Evolutionary conservation across 2,329 filamentous ascomycete species (phyloP).

Genomic region (Cordyceps cicadae): DNA sequence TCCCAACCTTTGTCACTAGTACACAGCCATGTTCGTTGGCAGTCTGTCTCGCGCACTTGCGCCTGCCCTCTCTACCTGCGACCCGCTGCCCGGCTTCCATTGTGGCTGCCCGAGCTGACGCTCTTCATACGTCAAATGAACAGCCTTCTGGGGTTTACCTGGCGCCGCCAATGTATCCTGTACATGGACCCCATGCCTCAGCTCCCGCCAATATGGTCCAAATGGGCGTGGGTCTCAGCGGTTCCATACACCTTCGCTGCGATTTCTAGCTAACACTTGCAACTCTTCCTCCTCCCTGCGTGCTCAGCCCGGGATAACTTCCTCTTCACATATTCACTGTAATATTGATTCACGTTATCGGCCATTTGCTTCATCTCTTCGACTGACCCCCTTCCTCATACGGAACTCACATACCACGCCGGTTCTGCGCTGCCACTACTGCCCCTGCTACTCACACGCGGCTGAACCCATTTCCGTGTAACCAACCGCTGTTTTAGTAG

Average conservation of each 20-base stretch:
- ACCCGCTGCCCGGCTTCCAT: not conserved
- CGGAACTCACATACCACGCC: not conserved
- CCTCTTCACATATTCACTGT: not conserved
- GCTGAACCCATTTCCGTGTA: constrained; percentile 3
- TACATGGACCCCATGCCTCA: constrained; percentile 2
- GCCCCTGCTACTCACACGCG: constrained; percentile 8
- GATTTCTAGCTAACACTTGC: constrained; percentile 3
- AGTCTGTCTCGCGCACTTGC: not conserved
- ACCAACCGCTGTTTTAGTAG: constrained; percentile 4
- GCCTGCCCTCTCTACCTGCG: not conserved
- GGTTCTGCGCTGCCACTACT: not conserved
- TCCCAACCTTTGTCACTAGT: constrained; percentile 4
- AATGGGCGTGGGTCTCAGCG: constrained; percentile 7
- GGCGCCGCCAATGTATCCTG: constrained; percentile 9
- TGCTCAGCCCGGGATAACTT: not conserved
- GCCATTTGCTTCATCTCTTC: not conserved
- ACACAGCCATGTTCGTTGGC: constrained; percentile 11
- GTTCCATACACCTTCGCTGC: constrained; percentile 8
- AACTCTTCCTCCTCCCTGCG: constrained; percentile 1
- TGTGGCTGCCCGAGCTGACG: constrained; percentile 8
- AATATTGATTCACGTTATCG: not conserved
- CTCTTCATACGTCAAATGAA: not conserved
- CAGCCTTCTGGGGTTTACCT: constrained; percentile 8
- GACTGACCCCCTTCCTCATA: not conserved
- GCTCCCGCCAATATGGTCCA: constrained; percentile 4